Conservation (phyloP, 1,284 basidiomycete species). For the Cutaneotrichosporon mucoides region DNA sequence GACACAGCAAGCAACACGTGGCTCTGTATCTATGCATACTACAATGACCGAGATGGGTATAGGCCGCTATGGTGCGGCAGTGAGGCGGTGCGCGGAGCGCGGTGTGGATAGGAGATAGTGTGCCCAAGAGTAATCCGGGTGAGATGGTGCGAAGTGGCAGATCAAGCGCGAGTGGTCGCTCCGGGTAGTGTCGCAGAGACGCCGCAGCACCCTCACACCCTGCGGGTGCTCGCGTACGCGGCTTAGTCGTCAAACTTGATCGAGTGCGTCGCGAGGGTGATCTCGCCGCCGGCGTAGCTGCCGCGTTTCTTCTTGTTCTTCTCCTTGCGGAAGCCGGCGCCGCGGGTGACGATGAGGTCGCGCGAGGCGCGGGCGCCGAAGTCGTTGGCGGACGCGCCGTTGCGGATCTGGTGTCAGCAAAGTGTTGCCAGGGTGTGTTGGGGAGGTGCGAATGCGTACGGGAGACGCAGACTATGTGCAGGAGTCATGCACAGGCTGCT, state of each 20-base stretch:
- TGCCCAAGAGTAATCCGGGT: neutral
- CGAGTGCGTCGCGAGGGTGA: constrained; percentile 78
- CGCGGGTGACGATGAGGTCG: constrained; percentile 88
- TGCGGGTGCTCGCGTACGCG: neutral
- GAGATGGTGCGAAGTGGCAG: neutral
- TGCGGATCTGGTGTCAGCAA: constrained; percentile 53
- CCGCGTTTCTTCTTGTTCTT: constrained; percentile 99
- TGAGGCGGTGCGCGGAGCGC: neutral
- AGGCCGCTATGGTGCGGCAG: neutral
- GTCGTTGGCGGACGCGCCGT: constrained; percentile 58
- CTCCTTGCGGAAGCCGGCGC: constrained; percentile 93
- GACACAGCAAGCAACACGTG: neutral
- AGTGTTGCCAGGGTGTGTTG: too few relatives aligned
- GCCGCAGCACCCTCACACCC: too few relatives aligned
- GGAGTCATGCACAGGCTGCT: too few relatives aligned
- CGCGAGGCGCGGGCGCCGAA: constrained; percentile 81
- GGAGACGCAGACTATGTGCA: too few relatives aligned
- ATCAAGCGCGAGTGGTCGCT: too few relatives aligned
- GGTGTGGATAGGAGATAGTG: too few relatives aligned
- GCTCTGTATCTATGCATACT: constrained; percentile 7
- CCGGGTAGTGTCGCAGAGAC: too few relatives aligned
- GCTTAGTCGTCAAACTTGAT: constrained; percentile 66
- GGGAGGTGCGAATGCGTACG: neutral
- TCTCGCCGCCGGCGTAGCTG: constrained; percentile 84
- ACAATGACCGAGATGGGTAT: neutral